Evolutionary conservation across 2,329 filamentous ascomycete genomes (phyloP), one percentile per base, ranked within the genome.

Genomic region (Helotiales sp.): DNA sequence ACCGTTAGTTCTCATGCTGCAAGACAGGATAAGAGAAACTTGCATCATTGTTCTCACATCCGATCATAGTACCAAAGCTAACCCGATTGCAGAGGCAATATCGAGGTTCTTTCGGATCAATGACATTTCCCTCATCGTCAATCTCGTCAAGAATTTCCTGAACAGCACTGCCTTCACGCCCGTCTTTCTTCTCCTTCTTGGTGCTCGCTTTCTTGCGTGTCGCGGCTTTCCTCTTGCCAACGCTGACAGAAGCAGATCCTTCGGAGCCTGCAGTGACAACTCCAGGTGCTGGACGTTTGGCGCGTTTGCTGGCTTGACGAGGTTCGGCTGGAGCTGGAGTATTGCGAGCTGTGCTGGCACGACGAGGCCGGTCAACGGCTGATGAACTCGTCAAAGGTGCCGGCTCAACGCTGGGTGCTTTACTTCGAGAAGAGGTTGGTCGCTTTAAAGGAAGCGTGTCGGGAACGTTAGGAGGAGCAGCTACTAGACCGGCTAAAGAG

Each of bases 1-100:
- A 28, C 22, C 26, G n/a, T 77, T 66, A 77, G 67, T 28, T 64
- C 60, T 1, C 22, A 13, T 40, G 13, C 37, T 28, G 15, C 11
- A 7, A 52, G n/a, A 28, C 24, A 24, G 11, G 28, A 40, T 32
- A 65, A 63, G 63, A 58, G 67, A 81, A 63, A 73, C 88, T 86
- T 81, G 92, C 90, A 79, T 92, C 89, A 52, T 87, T 82, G 74
- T 93, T 93, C 75, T 95, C 92, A 79, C 92, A 96, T 68, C 88
- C 87, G 76, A 96, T 92, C 92, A 96, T 96, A 22, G 86, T 89
- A 62, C 92, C 92, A 76, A 90, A 94, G 77, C 91, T 93, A 62
- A 96, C 91, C 66, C 92, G 84, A 72, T 92, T 91, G 78, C 92
- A 96, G 63, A 90, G 78, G 76, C 92, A 96, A 78, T 96, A 96